Evolutionary conservation across 805 yeast species (phyloP), one percentile per base, ranked within the genome.

Genomic region (Wickerhamiella bombiphila): DNA sequence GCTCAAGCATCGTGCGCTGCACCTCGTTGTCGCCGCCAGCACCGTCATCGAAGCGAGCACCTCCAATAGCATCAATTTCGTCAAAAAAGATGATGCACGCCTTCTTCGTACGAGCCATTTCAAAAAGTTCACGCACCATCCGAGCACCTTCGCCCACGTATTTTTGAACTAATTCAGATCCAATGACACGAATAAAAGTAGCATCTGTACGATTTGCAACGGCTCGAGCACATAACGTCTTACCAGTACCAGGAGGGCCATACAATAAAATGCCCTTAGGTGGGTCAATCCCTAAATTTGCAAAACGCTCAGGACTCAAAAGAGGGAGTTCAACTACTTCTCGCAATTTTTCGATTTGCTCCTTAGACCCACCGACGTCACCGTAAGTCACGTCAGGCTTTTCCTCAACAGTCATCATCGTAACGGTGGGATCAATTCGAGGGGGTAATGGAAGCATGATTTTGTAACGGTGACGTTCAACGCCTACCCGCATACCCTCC

Each of bases 321-420:
- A 86, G 63, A 30, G 96, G 97, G 54, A 88, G 66, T 60, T 88
- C 97, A 14, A 86, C 97, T 43, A 88, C 97, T 60, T 86, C 97
- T 58, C 96, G 72, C 43, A 86, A 68, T 60, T 88, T 86, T 59
- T 91, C 99, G 53, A 91, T 88, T 60, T 91, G 99, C 45, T 91
- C 97, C 65, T 91, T 91, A 59, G 95, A 83, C 28, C 99, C 99
- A 51, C 99, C 99, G 45, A 91, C 86, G 58, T 91, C 99, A 44
- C 93, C 81, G 60, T 91, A 91, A 1, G 99, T 91, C 28, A 91
- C 97, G 61, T 91, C 98, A 11, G 98, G 99, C 60, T 91, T 91
- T 63, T 91, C 99, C 61, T 91, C 99, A 34, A 91, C 99, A 2
- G 97, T 88, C 99, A 91, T 91, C 98, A 91, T 91, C 5, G 98